phyloP scores from a whole-genome alignment of 192 early-diverging fungal species.

The Cladochytrium replicatum region DNA sequence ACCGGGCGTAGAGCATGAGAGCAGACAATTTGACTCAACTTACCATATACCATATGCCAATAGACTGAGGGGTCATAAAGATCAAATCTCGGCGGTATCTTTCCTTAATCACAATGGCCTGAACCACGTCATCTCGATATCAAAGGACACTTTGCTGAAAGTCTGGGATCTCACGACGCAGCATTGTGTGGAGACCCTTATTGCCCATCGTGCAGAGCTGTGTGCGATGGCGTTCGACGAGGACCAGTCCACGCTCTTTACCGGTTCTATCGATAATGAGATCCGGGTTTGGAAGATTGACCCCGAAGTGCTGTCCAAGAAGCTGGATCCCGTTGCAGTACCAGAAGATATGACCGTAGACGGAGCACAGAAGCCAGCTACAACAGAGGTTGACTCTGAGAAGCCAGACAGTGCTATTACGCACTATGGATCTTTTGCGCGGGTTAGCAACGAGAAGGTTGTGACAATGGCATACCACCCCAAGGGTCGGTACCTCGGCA shows the following conservation, averaged over 20 bases:
- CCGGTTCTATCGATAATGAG: conserved; percentile 75
- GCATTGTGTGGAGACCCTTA: conserved; percentile 89
- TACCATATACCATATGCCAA: background rate
- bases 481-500: conserved; percentile 66
- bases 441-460: conserved; percentile 72
- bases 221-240: conserved; percentile 69
- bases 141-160: conserved; percentile 94
- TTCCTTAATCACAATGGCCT: conserved; percentile 43
- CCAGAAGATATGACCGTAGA: conserved; percentile 8
- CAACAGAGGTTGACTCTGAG: conserved; percentile 16
- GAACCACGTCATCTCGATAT: conserved; percentile 69
- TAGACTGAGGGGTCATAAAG: conserved; percentile 92
- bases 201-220: conserved; percentile 86
- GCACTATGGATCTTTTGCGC: conserved; percentile 65
- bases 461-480: conserved; percentile 70
- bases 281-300: conserved; percentile 86
- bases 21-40: background rate
- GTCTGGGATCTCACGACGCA: conserved; percentile 92
- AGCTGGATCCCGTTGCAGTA: conserved; percentile 37
- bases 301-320: conserved; percentile 41
- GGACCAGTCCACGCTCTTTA: conserved; percentile 60
- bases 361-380: conserved; percentile 9
- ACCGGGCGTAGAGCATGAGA: background rate
- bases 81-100: conserved; percentile 71
- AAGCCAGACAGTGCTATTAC: conserved; percentile 55